These are phyloP conservation scores for Zea luxurians DNA, from an alignment of 176 grass and related monocot genomes.

Conservation along the genomic window DNA sequence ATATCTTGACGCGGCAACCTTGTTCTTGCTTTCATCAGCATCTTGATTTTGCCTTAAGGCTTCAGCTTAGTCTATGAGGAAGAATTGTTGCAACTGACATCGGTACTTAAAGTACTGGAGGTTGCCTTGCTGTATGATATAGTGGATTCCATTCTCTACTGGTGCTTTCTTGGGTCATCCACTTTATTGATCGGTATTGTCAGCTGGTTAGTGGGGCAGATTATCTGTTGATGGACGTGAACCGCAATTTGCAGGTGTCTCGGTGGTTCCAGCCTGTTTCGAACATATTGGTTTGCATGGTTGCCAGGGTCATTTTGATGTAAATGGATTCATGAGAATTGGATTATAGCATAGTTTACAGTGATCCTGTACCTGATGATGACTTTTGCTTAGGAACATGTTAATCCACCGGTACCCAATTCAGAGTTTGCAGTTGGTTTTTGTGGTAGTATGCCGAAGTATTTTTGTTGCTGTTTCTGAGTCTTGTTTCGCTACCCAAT, in stretches of 20 bases:
- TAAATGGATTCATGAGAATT: neutral
- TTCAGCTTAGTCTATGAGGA: neutral
- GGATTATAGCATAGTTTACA: neutral
- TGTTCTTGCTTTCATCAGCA: neutral
- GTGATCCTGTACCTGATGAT: neutral
- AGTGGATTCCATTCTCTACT: neutral
- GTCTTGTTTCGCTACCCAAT: neutral
- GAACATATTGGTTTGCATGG: neutral
- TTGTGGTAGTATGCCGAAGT: neutral
- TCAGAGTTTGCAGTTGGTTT: neutral
- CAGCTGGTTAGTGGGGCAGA: neutral
- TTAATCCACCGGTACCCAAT: neutral
- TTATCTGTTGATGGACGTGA: neutral
- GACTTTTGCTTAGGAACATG: neutral
- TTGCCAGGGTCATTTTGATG: neutral
- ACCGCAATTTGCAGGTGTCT: neutral
- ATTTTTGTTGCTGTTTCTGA: neutral
- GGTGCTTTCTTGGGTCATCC: conserved; percentile 5
- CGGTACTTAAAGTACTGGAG: neutral
- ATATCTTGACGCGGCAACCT: neutral
- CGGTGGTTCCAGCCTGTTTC: neutral
- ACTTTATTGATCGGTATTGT: neutral
- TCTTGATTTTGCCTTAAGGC: neutral
- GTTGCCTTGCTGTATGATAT: conserved; percentile 7
- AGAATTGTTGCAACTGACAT: neutral